A percentile compares a stretch with the other conserved stretches of the same genome.
Conservation (phyloP, 805 yeast genomes). For the Yarrowia sp. region DNA sequence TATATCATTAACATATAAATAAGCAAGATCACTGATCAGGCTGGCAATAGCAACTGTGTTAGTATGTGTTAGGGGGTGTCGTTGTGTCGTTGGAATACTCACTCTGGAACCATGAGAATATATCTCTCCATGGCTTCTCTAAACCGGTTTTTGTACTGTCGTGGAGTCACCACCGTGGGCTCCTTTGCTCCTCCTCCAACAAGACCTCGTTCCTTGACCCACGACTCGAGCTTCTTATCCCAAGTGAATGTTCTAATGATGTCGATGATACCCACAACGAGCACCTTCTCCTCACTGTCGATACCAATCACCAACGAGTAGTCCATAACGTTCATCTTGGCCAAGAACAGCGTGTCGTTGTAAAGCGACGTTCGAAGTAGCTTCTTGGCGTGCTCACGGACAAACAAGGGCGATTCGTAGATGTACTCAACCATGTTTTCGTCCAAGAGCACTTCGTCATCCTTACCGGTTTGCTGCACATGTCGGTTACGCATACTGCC, state of each 20-base stretch:
- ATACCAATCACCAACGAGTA: conserved; percentile 93
- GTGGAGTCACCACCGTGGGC: conserved; percentile 96
- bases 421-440: conserved; percentile 98
- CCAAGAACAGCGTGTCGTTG: conserved; percentile 90
- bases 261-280: conserved; percentile 91
- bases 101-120: conserved; percentile 88
- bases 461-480: conserved; percentile 93
- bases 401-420: conserved; percentile 92
- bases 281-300: conserved; percentile 54
- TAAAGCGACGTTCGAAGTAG: conserved; percentile 82
- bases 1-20: conserved; percentile 8
- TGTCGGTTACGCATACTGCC: conserved; percentile 98
- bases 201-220: conserved; percentile 95
- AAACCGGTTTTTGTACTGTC: conserved; percentile 89
- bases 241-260: conserved; percentile 95
- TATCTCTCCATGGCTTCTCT: conserved; percentile 98
- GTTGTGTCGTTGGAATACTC: background rate
- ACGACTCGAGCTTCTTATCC: conserved; percentile 97
- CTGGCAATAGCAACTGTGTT: conserved; percentile 24
- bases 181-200: conserved; percentile 84
- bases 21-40: conserved; percentile 2
- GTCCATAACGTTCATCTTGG: conserved; percentile 98
- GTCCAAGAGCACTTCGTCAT: conserved; percentile 88
- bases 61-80: background rate
- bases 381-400: conserved; percentile 85